phyloP scores from a whole-genome alignment of 345 rosid genomes.

The Citrus mangshanensis region DNA sequence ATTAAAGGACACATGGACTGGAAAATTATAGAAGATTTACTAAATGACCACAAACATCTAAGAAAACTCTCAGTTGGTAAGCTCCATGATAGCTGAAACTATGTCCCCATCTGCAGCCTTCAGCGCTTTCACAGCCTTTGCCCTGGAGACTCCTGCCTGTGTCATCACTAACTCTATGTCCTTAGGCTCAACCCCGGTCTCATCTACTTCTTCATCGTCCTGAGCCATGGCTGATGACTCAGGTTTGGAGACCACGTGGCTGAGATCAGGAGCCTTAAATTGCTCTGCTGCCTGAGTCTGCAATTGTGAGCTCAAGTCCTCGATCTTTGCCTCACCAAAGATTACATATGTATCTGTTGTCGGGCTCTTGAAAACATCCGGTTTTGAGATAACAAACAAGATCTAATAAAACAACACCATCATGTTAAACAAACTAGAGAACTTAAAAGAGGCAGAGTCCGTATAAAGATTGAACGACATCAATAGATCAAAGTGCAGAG shows the following conservation, averaged over 20 bases:
- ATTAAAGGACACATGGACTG: neutral
- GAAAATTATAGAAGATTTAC: neutral
- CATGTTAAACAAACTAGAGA: neutral
- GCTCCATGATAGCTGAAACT: slow-evolving; percentile 4
- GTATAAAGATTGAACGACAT: neutral
- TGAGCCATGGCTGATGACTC: neutral
- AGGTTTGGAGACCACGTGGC: neutral
- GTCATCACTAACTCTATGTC: neutral
- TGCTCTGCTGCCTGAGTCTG: slow-evolving; percentile 5
- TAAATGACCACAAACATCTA: neutral
- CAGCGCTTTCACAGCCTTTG: neutral
- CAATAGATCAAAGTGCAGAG: neutral
- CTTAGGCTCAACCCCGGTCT: neutral
- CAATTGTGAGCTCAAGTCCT: slow-evolving; percentile 2
- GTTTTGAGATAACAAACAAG: neutral
- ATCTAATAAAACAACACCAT: neutral
- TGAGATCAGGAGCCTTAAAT: neutral
- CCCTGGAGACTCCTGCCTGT: neutral
- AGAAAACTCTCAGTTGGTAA: neutral
- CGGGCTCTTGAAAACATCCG: slow-evolving; percentile 2
- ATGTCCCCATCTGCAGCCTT: slow-evolving; percentile 4
- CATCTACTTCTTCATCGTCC: neutral
- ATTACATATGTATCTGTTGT: neutral
- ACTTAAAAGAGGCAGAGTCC: neutral
- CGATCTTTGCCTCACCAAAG: neutral